Evolutionary conservation across 257 asterid species (phyloP).

Genomic region (Lycium ferocissimum): DNA sequence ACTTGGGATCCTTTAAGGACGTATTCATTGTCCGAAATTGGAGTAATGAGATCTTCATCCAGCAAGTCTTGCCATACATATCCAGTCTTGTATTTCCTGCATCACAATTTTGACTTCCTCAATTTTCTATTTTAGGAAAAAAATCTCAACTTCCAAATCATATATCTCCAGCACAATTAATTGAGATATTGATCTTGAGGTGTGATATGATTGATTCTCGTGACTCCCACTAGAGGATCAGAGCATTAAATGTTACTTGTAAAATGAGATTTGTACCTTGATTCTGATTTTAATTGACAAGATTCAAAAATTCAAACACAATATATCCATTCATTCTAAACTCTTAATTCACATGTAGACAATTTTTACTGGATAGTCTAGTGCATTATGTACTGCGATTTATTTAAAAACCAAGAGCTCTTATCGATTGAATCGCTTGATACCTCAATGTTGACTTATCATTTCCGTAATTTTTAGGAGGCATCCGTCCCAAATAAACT

Average conservation of each 20-base stretch:
- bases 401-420: background rate
- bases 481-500: no score
- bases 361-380: no score
- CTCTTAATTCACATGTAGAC: no score
- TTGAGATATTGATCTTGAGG: background rate
- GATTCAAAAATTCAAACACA: background rate
- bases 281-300: background rate
- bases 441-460: no score
- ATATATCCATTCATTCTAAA: no score
- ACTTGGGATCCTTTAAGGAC: conserved; percentile 91
- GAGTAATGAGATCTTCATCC: conserved; percentile 94
- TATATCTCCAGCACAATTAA: background rate
- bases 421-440: no score
- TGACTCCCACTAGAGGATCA: background rate
- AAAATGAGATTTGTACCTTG: background rate
- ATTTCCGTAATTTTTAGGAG: no score
- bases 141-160: background rate
- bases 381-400: no score
- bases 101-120: background rate
- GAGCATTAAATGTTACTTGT: background rate
- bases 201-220: background rate
- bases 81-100: conserved; percentile 79
- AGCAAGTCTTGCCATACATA: conserved; percentile 93
- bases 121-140: background rate
- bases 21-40: conserved; percentile 86